These are phyloP conservation scores for Colletotrichum agaves DNA, from an alignment of 2,329 filamentous ascomycete genomes.

Conservation along the genomic window DNA sequence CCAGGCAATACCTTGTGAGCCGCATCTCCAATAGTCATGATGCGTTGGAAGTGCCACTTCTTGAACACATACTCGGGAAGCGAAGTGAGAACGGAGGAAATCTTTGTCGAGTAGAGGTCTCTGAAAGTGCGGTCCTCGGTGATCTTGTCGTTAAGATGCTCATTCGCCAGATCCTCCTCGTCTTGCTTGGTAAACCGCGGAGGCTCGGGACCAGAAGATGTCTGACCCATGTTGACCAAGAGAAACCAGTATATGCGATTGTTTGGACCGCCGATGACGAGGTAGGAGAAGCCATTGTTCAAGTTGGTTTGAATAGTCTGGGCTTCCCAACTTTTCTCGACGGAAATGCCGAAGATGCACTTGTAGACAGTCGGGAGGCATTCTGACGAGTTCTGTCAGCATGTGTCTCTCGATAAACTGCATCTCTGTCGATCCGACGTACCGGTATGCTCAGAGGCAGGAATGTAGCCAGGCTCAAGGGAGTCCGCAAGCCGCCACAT, in stretches of 20 bases:
- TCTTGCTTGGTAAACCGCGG: slow-evolving; percentile 48
- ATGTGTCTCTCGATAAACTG: background rate
- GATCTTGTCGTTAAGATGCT: slow-evolving; percentile 40
- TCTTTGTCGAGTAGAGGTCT: slow-evolving; percentile 44
- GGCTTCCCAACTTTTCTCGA: slow-evolving; percentile 41
- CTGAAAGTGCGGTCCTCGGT: slow-evolving; percentile 44
- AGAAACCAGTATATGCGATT: slow-evolving; percentile 50
- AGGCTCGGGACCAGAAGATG: slow-evolving; percentile 33
- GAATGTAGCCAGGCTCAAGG: slow-evolving; percentile 42
- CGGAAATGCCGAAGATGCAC: slow-evolving; percentile 53
- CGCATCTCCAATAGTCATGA: slow-evolving; percentile 47
- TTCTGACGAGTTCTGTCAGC: background rate
- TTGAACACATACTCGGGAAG: slow-evolving; percentile 48
- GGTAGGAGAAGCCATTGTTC: slow-evolving; percentile 41
- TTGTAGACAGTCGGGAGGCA: slow-evolving; percentile 41
- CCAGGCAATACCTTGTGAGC: slow-evolving; percentile 45
- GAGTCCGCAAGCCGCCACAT: slow-evolving; percentile 42
- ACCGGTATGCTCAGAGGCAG: slow-evolving; percentile 35
- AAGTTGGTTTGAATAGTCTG: slow-evolving; percentile 37
- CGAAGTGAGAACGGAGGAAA: slow-evolving; percentile 45
- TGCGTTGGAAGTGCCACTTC: slow-evolving; percentile 47
- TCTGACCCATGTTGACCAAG: slow-evolving; percentile 39
- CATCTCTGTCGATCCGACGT: background rate
- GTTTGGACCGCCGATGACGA: slow-evolving; percentile 46
- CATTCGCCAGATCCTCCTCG: slow-evolving; percentile 43